phyloP scores from a whole-genome alignment of 371 early-diverging fungal species.

The Mucor lusitanicus region DNA sequence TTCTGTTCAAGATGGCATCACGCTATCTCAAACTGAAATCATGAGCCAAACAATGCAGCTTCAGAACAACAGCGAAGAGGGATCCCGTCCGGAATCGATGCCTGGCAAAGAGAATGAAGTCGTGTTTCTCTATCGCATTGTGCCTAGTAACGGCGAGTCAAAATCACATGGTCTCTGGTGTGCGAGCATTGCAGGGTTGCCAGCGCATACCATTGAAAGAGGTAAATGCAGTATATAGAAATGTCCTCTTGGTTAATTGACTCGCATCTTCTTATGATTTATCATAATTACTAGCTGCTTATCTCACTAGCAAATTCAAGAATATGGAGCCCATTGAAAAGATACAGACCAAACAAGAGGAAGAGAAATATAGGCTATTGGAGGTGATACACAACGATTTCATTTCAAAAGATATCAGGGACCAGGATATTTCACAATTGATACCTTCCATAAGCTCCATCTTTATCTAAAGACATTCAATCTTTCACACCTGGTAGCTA shows the following conservation, averaged over 20 bases:
- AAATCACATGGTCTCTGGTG: conserved; percentile 61
- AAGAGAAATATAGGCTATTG: conserved; percentile 8
- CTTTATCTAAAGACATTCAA: neutral
- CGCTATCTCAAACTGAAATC: conserved; percentile 37
- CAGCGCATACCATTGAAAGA: conserved; percentile 40
- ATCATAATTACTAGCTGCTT: conserved; percentile 15
- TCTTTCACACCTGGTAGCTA: too few species aligned
- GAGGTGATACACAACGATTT: conserved; percentile 1
- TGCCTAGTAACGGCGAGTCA: conserved; percentile 21
- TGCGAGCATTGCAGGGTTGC: conserved; percentile 59
- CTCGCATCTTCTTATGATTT: neutral
- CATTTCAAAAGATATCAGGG: conserved; percentile 1
- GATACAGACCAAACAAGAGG: neutral
- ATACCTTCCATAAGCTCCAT: conserved; percentile 2
- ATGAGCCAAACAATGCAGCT: neutral
- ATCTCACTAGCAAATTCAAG: conserved; percentile 2
- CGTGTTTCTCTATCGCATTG: conserved; percentile 57
- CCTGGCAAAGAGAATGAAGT: conserved; percentile 27
- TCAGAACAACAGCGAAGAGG: neutral
- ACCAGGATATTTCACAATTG: conserved; percentile 1
- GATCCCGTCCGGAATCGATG: neutral
- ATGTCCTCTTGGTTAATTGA: neutral
- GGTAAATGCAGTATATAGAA: conserved; percentile 32
- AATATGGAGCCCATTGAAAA: conserved; percentile 7
- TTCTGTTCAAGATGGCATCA: conserved; percentile 7